phyloP scores from a whole-genome alignment of 2,329 filamentous ascomycete species.

The Myriosclerotinia duriaeana region DNA sequence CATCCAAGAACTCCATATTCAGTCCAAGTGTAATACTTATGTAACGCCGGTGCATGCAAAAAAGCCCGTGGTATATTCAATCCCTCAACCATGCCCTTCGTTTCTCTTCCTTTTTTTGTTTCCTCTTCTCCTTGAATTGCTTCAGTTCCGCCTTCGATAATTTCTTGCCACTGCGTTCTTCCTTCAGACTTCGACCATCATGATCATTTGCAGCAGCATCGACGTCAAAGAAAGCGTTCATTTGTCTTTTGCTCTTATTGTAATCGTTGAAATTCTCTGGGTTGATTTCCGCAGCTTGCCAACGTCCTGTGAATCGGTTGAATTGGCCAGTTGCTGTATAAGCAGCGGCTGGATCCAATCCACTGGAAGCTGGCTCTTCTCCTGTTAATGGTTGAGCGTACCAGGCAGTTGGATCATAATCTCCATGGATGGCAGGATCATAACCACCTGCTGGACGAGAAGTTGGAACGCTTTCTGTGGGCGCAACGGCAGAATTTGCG shows the following conservation, averaged over 20 bases:
- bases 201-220: slow-evolving; percentile 90
- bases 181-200: slow-evolving; percentile 85
- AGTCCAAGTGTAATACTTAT: neutral
- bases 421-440: slow-evolving; percentile 92
- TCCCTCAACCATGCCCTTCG: slow-evolving; percentile 74
- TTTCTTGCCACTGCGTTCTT: slow-evolving; percentile 83
- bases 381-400: slow-evolving; percentile 67
- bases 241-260: slow-evolving; percentile 81
- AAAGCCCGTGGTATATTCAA: slow-evolving; percentile 8
- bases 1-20: slow-evolving; percentile 14
- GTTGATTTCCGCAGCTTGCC: slow-evolving; percentile 66
- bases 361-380: slow-evolving; percentile 40
- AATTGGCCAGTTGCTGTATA: slow-evolving; percentile 75
- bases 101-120: slow-evolving; percentile 91
- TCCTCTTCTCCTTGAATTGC: slow-evolving; percentile 85
- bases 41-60: slow-evolving; percentile 14
- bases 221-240: slow-evolving; percentile 95
- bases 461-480: slow-evolving; percentile 33
- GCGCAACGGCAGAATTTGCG: slow-evolving; percentile 35
- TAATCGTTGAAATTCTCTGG: slow-evolving; percentile 82
- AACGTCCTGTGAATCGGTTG: slow-evolving; percentile 86
- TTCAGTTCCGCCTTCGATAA: slow-evolving; percentile 83
- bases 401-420: slow-evolving; percentile 94
- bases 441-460: slow-evolving; percentile 68
- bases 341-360: slow-evolving; percentile 47